Base-by-base conservation (phyloP, 805 yeast species). In the Clavispora fructus region DNA sequence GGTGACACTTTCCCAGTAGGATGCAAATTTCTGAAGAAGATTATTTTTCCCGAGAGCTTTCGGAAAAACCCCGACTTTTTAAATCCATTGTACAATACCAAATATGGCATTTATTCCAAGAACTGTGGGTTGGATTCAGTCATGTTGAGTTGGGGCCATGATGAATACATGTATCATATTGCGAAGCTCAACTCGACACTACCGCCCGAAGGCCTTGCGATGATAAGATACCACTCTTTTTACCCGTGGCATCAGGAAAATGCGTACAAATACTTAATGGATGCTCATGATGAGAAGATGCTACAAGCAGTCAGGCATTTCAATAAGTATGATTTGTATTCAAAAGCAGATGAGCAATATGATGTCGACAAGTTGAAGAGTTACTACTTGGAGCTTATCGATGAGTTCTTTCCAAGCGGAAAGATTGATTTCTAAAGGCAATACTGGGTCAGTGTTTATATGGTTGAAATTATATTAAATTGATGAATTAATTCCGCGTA, bases 1-100 rank as follows among this genome's bases (percentile, higher is more conserved):
- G 90, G 90, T 6, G 90, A 83, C 58, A 83, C 89, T 3, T 83
- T 83, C 56, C 87, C 89, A 0, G 87, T 83, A 25, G 90, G 90
- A 3, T 83, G 90, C 60, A 73, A 74, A 48, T 83, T 74, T 56
- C 80, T 79, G 55, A 75, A 75, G 47, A 74, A 76, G 51, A 81
- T 79, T 41, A 82, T 83, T 12, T 79, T 78, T 52, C 75, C 81
- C 39, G 83, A 81, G 32, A 78, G 74, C 51, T 83, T 83, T 61
- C 70, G 74, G 45, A 62, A 67, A 19, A 83, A 83, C 59, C 84
- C 85, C 1, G 90, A 83, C 58, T 68, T 66, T 43, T 62, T 68
- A 19, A 83, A 83, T 54, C 88, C 88, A 6, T 68, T 83, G 35
- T 83, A 83, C 60, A 78, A 77, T 44, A 72, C 85, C 16, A 82